Evolutionary conservation across 768 basidiomycete species (phyloP).

Genomic region (Tylopilus sp.): DNA sequence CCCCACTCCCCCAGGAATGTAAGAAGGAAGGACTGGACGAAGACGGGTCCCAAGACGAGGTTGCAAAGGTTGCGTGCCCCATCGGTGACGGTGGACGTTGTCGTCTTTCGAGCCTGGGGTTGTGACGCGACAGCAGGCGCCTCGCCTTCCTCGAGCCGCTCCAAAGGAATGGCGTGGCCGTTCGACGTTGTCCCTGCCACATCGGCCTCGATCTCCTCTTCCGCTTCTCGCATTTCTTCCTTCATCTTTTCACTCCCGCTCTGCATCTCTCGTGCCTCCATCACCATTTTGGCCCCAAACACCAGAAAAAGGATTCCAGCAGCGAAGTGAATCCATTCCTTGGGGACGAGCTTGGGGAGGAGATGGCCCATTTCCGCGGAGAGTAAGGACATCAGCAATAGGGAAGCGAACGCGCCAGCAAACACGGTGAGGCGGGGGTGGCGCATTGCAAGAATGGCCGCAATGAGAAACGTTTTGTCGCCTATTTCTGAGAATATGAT

Average conservation of each 20-base stretch:
- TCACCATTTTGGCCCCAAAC: constrained; percentile 87
- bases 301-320: constrained; percentile 84
- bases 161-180: constrained; percentile 56
- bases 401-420: constrained; percentile 80
- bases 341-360: constrained; percentile 78
- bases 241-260: constrained; percentile 75
- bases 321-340: constrained; percentile 60
- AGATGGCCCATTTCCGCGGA: constrained; percentile 93
- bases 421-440: constrained; percentile 87
- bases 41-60: constrained; percentile 84
- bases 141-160: constrained; percentile 72
- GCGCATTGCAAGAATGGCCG: constrained; percentile 91
- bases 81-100: constrained; percentile 40
- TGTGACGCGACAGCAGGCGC: constrained; percentile 10
- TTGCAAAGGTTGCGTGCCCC: constrained; percentile 81
- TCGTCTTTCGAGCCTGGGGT: constrained; percentile 13
- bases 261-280: constrained; percentile 81
- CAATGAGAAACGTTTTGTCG: constrained; percentile 89
- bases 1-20: constrained; percentile 99
- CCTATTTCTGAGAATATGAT: constrained; percentile 93
- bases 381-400: constrained; percentile 90
- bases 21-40: constrained; percentile 91
- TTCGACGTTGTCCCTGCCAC: constrained; percentile 43
- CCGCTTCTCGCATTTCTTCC: constrained; percentile 96
- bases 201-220: constrained; percentile 89